A percentile compares a stretch with the other conserved stretches of the same genome.
phyloP scores from a whole-genome alignment of 306 rosid species.

The Neltuma alba region DNA sequence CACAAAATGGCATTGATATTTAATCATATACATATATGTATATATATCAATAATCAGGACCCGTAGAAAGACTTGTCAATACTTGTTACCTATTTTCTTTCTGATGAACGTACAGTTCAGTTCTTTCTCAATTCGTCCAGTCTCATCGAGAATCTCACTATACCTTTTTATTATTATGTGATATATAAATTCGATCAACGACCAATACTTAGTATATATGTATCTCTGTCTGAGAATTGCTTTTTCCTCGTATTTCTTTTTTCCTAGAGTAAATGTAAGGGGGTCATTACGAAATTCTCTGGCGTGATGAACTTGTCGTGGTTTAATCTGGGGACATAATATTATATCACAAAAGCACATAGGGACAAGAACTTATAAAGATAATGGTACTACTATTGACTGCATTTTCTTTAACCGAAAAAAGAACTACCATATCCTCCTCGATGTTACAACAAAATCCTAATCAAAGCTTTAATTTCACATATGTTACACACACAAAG shows the following conservation, averaged over 20 bases:
- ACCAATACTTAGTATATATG: not conserved
- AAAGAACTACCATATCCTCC: constrained; percentile 56
- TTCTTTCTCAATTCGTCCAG: not conserved
- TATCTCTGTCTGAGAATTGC: not conserved
- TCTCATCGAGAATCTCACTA: not conserved
- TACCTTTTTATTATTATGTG: not conserved
- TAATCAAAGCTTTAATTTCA: constrained; percentile 34
- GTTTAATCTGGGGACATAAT: not conserved
- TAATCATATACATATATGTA: too few species aligned
- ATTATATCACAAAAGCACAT: constrained; percentile 20
- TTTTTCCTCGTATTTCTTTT: not conserved
- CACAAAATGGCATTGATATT: not conserved
- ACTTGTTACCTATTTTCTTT: not conserved
- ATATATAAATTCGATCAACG: not conserved
- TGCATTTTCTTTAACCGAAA: constrained; percentile 30
- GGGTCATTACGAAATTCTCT: not conserved
- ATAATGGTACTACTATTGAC: constrained; percentile 7
- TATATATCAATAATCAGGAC: not conserved
- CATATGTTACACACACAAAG: constrained; percentile 37
- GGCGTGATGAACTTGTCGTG: not conserved
- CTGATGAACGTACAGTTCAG: not conserved
- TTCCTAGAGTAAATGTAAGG: too few species aligned
- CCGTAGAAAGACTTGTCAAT: not conserved
- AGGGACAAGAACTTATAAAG: constrained; percentile 13
- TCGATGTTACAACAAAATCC: constrained; percentile 63